Conservation (phyloP, 1,284 basidiomycete genomes). For the Psilocybe mexicana region DNA sequence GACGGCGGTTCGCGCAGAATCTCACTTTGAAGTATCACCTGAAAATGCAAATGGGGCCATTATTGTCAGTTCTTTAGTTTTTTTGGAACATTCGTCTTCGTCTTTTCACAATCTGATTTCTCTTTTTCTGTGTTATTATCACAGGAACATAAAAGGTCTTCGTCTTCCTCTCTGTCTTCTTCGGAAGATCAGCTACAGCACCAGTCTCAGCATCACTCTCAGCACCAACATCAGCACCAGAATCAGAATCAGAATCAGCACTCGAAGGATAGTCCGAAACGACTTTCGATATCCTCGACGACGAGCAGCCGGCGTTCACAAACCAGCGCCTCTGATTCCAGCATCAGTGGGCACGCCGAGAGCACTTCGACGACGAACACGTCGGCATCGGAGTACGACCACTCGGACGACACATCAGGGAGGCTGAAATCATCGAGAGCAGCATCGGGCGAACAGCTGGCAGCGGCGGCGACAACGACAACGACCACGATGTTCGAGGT, state of each 20-base stretch:
- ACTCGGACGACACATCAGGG: no score
- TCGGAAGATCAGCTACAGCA: background rate
- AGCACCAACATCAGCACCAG: no score
- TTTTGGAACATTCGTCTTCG: no score
- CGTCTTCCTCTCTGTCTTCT: background rate
- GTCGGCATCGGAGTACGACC: background rate
- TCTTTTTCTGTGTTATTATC: no score
- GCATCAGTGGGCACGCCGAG: background rate
- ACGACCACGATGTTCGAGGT: background rate
- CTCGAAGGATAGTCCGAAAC: constrained; percentile 11
- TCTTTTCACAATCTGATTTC: background rate
- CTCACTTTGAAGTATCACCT: background rate
- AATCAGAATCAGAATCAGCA: background rate
- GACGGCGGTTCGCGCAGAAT: background rate
- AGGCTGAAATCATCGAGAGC: background rate
- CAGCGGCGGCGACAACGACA: background rate
- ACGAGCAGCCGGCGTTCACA: constrained; percentile 15
- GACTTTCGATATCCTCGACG: constrained; percentile 23
- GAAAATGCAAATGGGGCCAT: background rate
- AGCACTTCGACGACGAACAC: constrained; percentile 6
- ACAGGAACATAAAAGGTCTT: background rate
- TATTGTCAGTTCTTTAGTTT: background rate
- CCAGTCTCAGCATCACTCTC: no score
- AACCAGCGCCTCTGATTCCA: background rate
- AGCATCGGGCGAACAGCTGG: background rate